Evolutionary conservation across 2,329 filamentous ascomycete species (phyloP).

Genomic region (Didymellaceae sp.): DNA sequence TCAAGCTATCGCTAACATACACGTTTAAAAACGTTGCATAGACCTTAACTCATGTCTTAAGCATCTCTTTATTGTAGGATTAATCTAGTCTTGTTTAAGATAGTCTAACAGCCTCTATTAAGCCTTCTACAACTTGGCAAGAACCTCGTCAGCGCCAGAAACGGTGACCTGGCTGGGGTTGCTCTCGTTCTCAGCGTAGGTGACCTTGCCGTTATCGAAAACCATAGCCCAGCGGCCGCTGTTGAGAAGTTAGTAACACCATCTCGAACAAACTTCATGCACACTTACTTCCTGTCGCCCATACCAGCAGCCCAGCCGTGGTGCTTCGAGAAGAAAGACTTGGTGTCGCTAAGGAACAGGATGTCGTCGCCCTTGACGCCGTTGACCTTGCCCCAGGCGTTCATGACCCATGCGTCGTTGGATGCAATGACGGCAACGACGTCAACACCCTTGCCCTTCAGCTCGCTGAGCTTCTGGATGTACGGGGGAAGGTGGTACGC

Average conservation of each 20-base stretch:
- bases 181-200: conserved; percentile 77
- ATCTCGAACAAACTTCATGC: no score
- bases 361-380: conserved; percentile 74
- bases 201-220: conserved; percentile 78
- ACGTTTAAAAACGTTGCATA: no score
- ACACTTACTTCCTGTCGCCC: conserved; percentile 68
- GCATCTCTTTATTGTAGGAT: no score
- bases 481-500: conserved; percentile 82
- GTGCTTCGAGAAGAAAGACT: conserved; percentile 75
- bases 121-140: conserved; percentile 53
- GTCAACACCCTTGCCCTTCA: conserved; percentile 84
- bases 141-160: conserved; percentile 56
- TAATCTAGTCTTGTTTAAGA: not conserved
- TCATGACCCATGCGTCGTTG: conserved; percentile 89
- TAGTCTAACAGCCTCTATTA: not conserved
- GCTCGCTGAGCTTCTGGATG: conserved; percentile 71
- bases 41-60: no score
- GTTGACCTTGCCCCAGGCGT: conserved; percentile 89
- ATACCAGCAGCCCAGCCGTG: conserved; percentile 74
- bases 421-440: conserved; percentile 79
- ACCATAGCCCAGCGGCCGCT: conserved; percentile 77
- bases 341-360: conserved; percentile 78
- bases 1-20: no score
- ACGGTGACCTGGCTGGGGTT: conserved; percentile 58
- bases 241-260: conserved; percentile 3